Evolutionary conservation across 2,329 filamentous ascomycete species (phyloP), one percentile per base, ranked within the genome.

Genomic region (Chaetomium strumarium): DNA sequence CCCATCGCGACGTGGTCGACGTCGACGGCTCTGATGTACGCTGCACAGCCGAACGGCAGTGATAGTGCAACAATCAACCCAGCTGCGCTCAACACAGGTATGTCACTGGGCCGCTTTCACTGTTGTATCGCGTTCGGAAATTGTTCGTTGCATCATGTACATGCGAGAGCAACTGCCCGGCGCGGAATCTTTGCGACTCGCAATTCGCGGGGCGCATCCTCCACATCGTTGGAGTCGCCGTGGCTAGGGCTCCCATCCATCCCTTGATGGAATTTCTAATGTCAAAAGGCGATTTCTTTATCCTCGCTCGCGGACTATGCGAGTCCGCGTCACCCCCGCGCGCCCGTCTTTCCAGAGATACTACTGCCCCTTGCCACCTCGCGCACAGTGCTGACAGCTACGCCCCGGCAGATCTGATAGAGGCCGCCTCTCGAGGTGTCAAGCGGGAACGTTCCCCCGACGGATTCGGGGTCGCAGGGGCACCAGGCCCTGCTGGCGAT

Each of bases 31-130:
- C 71, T 70, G 70, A 77, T 79, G 75, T 79, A 79, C 75, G 76
- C 80, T 69, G 75, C 78, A 70, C 77, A 81, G 71, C 79, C 84
- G 71, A 85, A 85, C 77, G 82, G 83, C 72, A 86, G 87, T 80
- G 86, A 88, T 70, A 86, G 86, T 76, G 88, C 86, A 69, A 95
- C 90, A 68, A 93, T 95, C 78, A 89, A 95, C 78, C 90, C 90
- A 69, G 88, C 88, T 66, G 88, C 86, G 60, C 79, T 95, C 75
- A 90, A 86, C 75, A 75, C 84, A 76, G 83, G 87, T 92, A 84
- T 71, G 75, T 77, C 55, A 55, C 44, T 62, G 49, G 16, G 11
- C 37, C 37, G 46, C 36, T 57, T 60, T 42, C 50, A 45, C 55
- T 37, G 51, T 30, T 52, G 38, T 30, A 41, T 19, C 51, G 31